A percentile compares a stretch with the other conserved stretches of the same genome.
These are phyloP conservation scores for Citrus glauca DNA, from an alignment of 345 rosid genomes.

Conservation along the genomic window DNA sequence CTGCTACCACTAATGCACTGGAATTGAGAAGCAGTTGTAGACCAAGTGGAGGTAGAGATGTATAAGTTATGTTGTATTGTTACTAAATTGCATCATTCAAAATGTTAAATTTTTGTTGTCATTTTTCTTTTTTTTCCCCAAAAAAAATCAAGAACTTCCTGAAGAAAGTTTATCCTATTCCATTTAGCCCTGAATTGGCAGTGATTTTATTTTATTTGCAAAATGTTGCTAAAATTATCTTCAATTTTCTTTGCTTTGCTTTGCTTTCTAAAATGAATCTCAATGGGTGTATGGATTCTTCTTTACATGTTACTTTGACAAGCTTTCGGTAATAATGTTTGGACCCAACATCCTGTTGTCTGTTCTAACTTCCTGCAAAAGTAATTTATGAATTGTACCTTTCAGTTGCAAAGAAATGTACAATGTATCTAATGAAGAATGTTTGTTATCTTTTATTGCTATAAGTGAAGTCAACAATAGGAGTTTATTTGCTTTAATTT, in stretches of 20 bases:
- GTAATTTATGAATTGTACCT: neutral
- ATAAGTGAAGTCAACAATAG: neutral
- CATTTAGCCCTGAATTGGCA: neutral
- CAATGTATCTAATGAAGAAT: neutral
- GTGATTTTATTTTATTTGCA: neutral
- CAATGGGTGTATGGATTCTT: neutral
- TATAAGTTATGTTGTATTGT: slow-evolving; percentile 4
- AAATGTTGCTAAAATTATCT: neutral
- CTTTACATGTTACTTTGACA: neutral
- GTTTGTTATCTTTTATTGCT: neutral
- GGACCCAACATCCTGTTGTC: neutral
- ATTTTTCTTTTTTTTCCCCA: neutral
- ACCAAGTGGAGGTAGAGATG: slow-evolving; percentile 16
- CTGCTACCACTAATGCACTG: slow-evolving; percentile 9
- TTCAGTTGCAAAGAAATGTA: neutral
- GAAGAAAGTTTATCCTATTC: neutral
- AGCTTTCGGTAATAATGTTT: neutral
- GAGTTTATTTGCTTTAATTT: neutral
- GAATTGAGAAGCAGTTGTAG: slow-evolving; percentile 5
- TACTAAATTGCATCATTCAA: slow-evolving; percentile 1
- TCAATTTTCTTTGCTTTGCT: neutral
- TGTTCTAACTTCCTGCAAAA: neutral
- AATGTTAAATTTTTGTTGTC: slow-evolving; percentile 1
- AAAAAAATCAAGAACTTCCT: neutral
- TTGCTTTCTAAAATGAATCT: neutral